Conservation (phyloP, 768 basidiomycete species). For the Boletus huronensis region DNA sequence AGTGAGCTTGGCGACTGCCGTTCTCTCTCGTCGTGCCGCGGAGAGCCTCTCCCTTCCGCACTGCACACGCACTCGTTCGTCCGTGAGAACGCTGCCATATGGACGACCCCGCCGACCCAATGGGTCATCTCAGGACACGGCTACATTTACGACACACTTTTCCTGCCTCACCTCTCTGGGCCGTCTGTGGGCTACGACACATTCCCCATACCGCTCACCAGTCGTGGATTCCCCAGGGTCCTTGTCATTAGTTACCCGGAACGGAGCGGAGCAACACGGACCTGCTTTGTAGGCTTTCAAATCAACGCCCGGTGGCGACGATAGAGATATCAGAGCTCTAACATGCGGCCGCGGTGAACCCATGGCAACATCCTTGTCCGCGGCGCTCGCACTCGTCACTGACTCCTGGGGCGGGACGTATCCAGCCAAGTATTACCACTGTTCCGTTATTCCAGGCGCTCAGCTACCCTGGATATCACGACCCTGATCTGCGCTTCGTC, state of each 20-base stretch:
- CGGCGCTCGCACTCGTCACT: conserved; percentile 9
- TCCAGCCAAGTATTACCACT: background rate
- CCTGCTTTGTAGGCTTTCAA: background rate
- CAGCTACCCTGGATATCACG: conserved; percentile 4
- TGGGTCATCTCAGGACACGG: background rate
- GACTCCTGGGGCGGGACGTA: background rate
- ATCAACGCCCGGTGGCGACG: conserved; percentile 1
- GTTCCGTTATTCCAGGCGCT: background rate
- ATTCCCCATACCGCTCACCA: background rate
- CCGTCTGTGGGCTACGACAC: background rate
- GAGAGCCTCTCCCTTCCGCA: background rate
- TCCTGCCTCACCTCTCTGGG: conserved; percentile 3
- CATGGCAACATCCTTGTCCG: conserved; percentile 12
- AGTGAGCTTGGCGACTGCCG: conserved; percentile 4
- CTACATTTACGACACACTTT: conserved; percentile 7
- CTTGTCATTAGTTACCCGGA: background rate
- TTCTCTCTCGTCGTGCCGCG: conserved; percentile 8
- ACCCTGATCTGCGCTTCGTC: conserved; percentile 18
- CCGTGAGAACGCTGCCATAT: conserved; percentile 13
- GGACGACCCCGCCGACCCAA: background rate
- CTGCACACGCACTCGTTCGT: background rate
- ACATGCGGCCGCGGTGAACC: conserved; percentile 20
- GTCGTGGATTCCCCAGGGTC: conserved; percentile 13
- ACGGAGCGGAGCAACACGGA: background rate
- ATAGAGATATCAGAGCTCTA: background rate